A percentile compares a stretch with the other conserved stretches of the same genome.
phyloP scores from a whole-genome alignment of 2,329 filamentous ascomycete genomes.

The Nigrospora sphaerica region DNA sequence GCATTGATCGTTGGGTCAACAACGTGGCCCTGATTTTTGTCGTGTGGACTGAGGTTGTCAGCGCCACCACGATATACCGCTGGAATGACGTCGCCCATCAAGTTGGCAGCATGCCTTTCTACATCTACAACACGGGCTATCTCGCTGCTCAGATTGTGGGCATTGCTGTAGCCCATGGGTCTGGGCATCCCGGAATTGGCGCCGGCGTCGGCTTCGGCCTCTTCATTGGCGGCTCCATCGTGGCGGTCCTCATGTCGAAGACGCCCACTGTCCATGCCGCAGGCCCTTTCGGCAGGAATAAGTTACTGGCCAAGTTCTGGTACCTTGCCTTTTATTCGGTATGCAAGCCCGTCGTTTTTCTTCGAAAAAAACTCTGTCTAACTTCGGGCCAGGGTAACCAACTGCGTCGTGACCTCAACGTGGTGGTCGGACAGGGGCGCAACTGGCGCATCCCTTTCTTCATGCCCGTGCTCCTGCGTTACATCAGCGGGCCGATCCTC shows the following conservation, averaged over 20 bases:
- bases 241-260: slow-evolving; percentile 30
- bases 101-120: slow-evolving; percentile 33
- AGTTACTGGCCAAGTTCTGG: slow-evolving; percentile 36
- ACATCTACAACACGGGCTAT: slow-evolving; percentile 42
- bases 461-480: slow-evolving; percentile 42
- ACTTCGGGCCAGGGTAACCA: slow-evolving; percentile 38
- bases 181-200: slow-evolving; percentile 31
- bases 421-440: slow-evolving; percentile 42
- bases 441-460: slow-evolving; percentile 50
- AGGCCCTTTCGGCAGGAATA: slow-evolving; percentile 31
- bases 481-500: slow-evolving; percentile 40
- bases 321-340: slow-evolving; percentile 52
- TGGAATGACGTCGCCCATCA: slow-evolving; percentile 39
- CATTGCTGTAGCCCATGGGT: slow-evolving; percentile 39
- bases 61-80: slow-evolving; percentile 45
- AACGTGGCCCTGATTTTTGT: slow-evolving; percentile 48
- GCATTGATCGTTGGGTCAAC: slow-evolving; percentile 49
- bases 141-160: slow-evolving; percentile 46
- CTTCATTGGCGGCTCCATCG: slow-evolving; percentile 34
- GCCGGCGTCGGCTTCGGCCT: slow-evolving; percentile 45
- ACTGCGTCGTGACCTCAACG: slow-evolving; percentile 46
- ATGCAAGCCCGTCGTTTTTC: slow-evolving; percentile 14
- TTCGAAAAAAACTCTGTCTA: neutral
- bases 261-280: slow-evolving; percentile 33
- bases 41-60: slow-evolving; percentile 43